A percentile compares a stretch with the other conserved stretches of the same genome.
Conservation (phyloP, 108 stramenopile species). For the Fistulifera pelliculosa region DNA sequence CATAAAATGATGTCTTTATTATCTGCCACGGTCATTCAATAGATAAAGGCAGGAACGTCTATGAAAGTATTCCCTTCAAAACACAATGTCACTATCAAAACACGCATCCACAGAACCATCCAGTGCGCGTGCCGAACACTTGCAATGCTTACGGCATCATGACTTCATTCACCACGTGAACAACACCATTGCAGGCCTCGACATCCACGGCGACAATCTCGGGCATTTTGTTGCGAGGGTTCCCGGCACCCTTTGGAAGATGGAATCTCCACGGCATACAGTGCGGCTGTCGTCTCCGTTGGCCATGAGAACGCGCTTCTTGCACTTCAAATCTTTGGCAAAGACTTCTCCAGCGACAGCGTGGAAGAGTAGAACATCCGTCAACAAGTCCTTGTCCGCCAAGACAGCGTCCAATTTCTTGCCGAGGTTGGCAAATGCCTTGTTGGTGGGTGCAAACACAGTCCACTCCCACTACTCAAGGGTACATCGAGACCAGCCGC, state of each 20-base stretch:
- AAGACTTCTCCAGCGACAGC: conserved; percentile 3
- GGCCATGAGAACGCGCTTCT: conserved; percentile 15
- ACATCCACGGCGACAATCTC: conserved; percentile 22
- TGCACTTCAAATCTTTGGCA: conserved; percentile 10
- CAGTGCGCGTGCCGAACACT: no score
- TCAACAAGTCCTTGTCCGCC: conserved; percentile 3
- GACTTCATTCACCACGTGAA: conserved; percentile 45
- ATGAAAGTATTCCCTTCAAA: no score
- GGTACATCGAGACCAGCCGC: conserved; percentile 25
- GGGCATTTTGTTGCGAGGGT: conserved; percentile 8
- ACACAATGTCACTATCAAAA: no score
- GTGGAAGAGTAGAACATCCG: conserved; percentile 22
- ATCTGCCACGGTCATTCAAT: no score
- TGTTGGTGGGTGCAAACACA: conserved; percentile 31
- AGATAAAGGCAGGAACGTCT: no score
- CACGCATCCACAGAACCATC: no score
- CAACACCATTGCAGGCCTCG: conserved; percentile 35
- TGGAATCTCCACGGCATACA: conserved; percentile 4
- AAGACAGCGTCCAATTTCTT: neutral
- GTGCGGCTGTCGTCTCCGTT: conserved; percentile 19
- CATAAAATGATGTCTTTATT: no score
- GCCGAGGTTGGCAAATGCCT: conserved; percentile 14
- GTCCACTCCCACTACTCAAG: neutral
- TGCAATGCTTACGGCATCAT: conserved; percentile 9
- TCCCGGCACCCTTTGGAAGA: conserved; percentile 22